A percentile compares a stretch with the other conserved stretches of the same genome.
Conservation (phyloP, 2,329 filamentous ascomycete genomes). For the Ophiostoma ulmi region DNA sequence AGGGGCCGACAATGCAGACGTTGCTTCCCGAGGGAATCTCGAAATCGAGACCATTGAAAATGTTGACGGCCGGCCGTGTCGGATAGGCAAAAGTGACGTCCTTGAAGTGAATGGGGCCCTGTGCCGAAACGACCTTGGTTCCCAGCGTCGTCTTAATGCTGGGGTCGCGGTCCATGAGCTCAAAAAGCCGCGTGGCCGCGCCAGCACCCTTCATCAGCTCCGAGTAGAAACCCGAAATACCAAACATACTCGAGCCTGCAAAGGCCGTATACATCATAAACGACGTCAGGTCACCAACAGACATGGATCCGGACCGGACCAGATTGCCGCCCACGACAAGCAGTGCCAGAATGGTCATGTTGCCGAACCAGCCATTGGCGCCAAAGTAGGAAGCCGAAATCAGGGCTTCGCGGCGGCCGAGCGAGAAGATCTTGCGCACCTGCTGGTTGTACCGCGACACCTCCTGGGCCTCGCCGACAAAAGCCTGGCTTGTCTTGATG, state of each 20-base stretch:
- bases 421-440: conserved; percentile 82
- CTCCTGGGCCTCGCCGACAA: conserved; percentile 88
- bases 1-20: conserved; percentile 93
- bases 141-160: conserved; percentile 85
- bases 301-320: conserved; percentile 80
- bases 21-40: conserved; percentile 90
- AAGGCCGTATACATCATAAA: conserved; percentile 99
- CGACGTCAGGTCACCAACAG: conserved; percentile 84
- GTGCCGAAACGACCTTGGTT: conserved; percentile 70
- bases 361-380: conserved; percentile 84
- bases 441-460: conserved; percentile 87
- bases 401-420: conserved; percentile 81
- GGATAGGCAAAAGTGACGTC: conserved; percentile 88
- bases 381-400: conserved; percentile 87
- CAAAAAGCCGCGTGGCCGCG: conserved; percentile 91
- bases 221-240: conserved; percentile 91
- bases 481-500: conserved; percentile 92
- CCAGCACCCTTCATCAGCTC: conserved; percentile 99
- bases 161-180: conserved; percentile 84
- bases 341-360: conserved; percentile 90
- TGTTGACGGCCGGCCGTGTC: conserved; percentile 82
- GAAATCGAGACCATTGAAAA: conserved; percentile 86
- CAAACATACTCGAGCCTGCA: conserved; percentile 79
- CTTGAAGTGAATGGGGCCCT: conserved; percentile 82
- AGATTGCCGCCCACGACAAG: conserved; percentile 87